Base-by-base conservation (phyloP, 768 basidiomycete species). In the Tricholoma flavovirens region DNA sequence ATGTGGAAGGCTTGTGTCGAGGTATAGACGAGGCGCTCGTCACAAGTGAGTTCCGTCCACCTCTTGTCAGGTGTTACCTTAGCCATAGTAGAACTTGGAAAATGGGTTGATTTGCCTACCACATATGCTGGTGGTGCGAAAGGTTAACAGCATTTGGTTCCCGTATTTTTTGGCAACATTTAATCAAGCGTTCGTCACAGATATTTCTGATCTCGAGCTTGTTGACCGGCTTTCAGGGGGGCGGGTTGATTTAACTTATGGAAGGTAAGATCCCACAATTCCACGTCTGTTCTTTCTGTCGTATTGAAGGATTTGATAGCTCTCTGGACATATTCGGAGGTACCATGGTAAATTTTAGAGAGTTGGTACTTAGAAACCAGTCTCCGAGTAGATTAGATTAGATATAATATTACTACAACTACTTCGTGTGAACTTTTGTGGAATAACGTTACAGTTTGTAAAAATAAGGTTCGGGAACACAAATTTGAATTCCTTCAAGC, bases 41-140 rank as follows among this genome's bases (percentile, higher is more conserved):
- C 2, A 60, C 71, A 58, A 85, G 95, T 90, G 56, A 56, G 87
- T 74, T 48, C 5, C 8, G 43, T 60, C 14, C 49, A 57, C 22
- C 22, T 49, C 4, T 6, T 24, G 36, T 22, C 5, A 19, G 17
- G 29, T 21, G 45, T 21, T 32, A n/a, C 43, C 56, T 69, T 36
- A 66, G 61, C 9, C 24, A 17, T 26, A 48, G 8, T 36, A 98
- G 94, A 79, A 56, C 82, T 98, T 0, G 95, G 94, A 0, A 79
- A 94, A 74, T 98, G 95, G 96, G 88, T 86, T 12, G 79, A 71
- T 1, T 88, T 98, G 59, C 93, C 94, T 1, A 91, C 92, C 0
- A 98, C 97, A 9, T 99, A 99, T 67, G 97, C 97, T 0, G 97
- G 97, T 2, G 97, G 97, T 10, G 97, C 97, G 2, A 90, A 85